These are phyloP conservation scores for Inga laurina DNA, from an alignment of 306 rosid genomes.

Conservation along the genomic window DNA sequence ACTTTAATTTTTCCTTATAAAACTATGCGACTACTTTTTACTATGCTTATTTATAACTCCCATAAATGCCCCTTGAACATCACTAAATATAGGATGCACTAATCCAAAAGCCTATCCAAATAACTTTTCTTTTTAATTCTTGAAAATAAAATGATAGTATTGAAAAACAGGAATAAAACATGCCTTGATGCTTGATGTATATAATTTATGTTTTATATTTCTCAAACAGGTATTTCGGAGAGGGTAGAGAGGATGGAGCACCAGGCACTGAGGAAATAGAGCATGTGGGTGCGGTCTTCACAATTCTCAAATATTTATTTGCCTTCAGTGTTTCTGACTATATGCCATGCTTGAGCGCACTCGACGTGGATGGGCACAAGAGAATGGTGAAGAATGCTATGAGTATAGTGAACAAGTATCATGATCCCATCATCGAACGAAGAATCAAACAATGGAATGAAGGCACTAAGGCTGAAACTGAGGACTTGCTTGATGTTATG, in stretches of 20 bases:
- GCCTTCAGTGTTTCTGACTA: not conserved
- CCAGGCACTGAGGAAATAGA: constrained; percentile 33
- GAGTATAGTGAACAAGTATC: not conserved
- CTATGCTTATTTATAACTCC: no score
- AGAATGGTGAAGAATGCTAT: not conserved
- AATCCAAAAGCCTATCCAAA: no score
- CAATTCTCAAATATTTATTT: not conserved
- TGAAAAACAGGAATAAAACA: no score
- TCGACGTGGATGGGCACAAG: not conserved
- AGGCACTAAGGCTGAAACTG: not conserved
- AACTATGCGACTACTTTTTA: no score
- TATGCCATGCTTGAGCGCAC: not conserved
- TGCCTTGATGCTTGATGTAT: no score
- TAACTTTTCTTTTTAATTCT: no score
- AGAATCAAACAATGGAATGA: not conserved
- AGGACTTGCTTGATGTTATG: not conserved
- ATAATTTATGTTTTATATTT: not conserved
- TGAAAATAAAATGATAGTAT: no score
- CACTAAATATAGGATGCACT: no score
- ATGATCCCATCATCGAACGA: not conserved
- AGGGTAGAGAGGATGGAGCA: constrained; percentile 35
- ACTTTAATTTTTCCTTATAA: no score
- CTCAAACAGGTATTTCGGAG: constrained; percentile 20
- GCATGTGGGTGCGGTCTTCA: not conserved
- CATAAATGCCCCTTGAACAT: no score